Conservation (phyloP, 805 yeast species). For the Candida sakaeoensis region DNA sequence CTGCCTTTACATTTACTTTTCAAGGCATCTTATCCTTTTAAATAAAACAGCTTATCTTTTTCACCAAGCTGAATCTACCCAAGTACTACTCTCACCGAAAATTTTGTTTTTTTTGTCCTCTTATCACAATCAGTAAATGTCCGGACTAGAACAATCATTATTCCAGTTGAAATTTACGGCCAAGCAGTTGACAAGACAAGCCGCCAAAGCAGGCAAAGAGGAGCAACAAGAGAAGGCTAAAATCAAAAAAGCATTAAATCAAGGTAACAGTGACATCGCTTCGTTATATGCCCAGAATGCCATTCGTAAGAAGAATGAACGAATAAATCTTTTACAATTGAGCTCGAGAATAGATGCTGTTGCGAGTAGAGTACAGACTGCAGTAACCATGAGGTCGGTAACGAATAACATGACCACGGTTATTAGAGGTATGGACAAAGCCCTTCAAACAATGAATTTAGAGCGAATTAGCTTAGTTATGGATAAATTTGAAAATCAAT, state of each 20-base stretch:
- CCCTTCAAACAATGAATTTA: slow-evolving; percentile 91
- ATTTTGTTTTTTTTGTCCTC: not conserved
- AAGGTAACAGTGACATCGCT: slow-evolving; percentile 89
- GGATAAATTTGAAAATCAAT: slow-evolving; percentile 96
- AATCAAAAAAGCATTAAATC: slow-evolving; percentile 80
- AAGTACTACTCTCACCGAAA: slow-evolving; percentile 6
- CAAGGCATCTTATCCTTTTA: no score
- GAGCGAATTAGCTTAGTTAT: slow-evolving; percentile 89
- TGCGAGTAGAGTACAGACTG: slow-evolving; percentile 93
- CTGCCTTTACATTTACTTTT: not conserved
- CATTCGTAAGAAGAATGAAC: slow-evolving; percentile 83
- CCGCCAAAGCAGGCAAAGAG: slow-evolving; percentile 86
- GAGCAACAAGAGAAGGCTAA: slow-evolving; percentile 82
- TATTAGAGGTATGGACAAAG: slow-evolving; percentile 93
- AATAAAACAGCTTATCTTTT: no score
- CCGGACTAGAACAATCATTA: slow-evolving; percentile 49
- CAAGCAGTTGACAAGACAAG: slow-evolving; percentile 86
- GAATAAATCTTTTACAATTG: slow-evolving; percentile 72
- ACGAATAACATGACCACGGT: slow-evolving; percentile 92
- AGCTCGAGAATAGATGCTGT: slow-evolving; percentile 94
- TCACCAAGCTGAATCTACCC: no score
- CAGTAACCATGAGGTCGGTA: slow-evolving; percentile 95
- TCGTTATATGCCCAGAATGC: slow-evolving; percentile 94
- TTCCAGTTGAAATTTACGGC: slow-evolving; percentile 84
- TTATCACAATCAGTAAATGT: slow-evolving; percentile 18